phyloP scores from a whole-genome alignment of 2,329 filamentous ascomycete species.

The Neospermospora avenae region DNA sequence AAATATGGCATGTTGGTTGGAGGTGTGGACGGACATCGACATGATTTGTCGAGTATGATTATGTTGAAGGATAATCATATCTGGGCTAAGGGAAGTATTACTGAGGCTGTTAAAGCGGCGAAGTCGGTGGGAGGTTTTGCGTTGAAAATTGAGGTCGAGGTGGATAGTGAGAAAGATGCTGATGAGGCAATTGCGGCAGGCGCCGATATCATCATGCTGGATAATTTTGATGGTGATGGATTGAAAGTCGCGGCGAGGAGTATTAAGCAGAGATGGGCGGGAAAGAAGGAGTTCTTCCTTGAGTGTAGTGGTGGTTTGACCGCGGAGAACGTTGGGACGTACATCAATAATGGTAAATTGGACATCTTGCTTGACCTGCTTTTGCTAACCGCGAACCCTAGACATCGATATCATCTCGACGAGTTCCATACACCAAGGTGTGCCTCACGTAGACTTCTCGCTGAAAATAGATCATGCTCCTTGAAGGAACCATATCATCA shows the following conservation, averaged over 20 bases:
- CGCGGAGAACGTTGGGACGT: constrained; percentile 75
- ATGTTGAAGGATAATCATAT: constrained; percentile 99
- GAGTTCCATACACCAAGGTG: constrained; percentile 94
- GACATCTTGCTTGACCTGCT: background rate
- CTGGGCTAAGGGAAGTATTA: constrained; percentile 85
- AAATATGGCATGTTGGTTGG: constrained; percentile 98
- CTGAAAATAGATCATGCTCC: constrained; percentile 68
- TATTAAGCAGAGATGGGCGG: constrained; percentile 78
- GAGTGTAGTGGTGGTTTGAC: constrained; percentile 92
- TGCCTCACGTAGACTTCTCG: constrained; percentile 91
- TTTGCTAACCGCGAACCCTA: constrained; percentile 35
- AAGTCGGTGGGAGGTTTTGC: constrained; percentile 83
- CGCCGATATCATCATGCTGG: constrained; percentile 94
- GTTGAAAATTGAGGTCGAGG: constrained; percentile 95
- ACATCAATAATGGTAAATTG: constrained; percentile 69
- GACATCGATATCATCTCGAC: constrained; percentile 96
- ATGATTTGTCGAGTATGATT: constrained; percentile 90
- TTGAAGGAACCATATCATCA: background rate
- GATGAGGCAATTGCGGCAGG: constrained; percentile 88
- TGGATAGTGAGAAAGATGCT: constrained; percentile 81
- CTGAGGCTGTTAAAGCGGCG: constrained; percentile 78
- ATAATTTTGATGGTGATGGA: constrained; percentile 84
- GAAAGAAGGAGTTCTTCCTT: constrained; percentile 70
- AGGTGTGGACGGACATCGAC: constrained; percentile 85
- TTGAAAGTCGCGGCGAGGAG: constrained; percentile 71